phyloP scores from a whole-genome alignment of 352 stramenopile species.

The Plasmopara viticola region DNA sequence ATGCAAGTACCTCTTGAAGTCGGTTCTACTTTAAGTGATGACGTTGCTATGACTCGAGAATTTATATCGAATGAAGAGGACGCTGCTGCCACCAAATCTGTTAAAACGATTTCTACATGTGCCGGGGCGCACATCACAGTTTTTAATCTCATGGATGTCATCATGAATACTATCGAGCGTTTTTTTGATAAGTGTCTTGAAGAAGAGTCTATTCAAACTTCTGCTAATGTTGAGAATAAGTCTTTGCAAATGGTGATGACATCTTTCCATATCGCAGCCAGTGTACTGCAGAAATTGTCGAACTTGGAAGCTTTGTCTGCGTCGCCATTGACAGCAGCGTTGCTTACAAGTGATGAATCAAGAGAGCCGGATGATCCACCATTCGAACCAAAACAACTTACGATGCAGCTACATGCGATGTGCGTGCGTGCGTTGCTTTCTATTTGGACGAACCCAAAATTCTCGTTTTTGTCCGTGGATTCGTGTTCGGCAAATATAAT shows the following conservation, averaged over 20 bases:
- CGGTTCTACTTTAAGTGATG: constrained; percentile 12
- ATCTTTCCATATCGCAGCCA: constrained; percentile 62
- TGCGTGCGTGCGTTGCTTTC: constrained; percentile 48
- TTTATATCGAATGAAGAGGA: constrained; percentile 7
- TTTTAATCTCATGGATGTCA: constrained; percentile 42
- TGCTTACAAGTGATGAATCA: constrained; percentile 49
- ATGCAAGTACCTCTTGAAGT: constrained; percentile 4
- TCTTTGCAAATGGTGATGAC: constrained; percentile 55
- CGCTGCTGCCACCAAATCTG: neutral
- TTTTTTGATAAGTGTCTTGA: constrained; percentile 31
- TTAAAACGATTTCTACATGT: constrained; percentile 24
- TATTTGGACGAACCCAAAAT: constrained; percentile 54
- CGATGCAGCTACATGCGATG: constrained; percentile 53
- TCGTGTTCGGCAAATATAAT: constrained; percentile 58
- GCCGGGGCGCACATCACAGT: constrained; percentile 24
- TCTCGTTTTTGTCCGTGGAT: constrained; percentile 36
- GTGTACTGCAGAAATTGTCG: constrained; percentile 50
- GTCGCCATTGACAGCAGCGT: constrained; percentile 55
- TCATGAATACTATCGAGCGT: constrained; percentile 46
- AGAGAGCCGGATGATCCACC: constrained; percentile 16
- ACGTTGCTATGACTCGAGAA: constrained; percentile 27
- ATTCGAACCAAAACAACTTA: constrained; percentile 52
- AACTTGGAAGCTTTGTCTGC: constrained; percentile 61
- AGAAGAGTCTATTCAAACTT: constrained; percentile 5
- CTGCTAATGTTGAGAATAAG: constrained; percentile 3